Conservation (phyloP, 306 rosid genomes). For the Herpetospermum pedunculosum region DNA sequence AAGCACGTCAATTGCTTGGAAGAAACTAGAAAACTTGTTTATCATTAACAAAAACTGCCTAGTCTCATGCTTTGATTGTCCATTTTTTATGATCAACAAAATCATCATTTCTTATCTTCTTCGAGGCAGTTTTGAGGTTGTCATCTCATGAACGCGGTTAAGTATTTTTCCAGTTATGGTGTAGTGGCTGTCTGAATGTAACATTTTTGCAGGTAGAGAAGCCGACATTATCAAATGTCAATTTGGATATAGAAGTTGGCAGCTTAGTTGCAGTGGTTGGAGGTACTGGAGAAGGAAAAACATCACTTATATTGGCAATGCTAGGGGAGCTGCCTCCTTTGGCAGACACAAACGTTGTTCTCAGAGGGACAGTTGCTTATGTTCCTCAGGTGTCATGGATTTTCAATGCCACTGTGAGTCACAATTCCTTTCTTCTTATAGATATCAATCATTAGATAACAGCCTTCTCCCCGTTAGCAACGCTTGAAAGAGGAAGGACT, state of each 20-base stretch:
- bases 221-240: slow-evolving; percentile 52
- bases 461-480: neutral
- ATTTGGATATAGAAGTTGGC: slow-evolving; percentile 61
- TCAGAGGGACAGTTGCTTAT: slow-evolving; percentile 83
- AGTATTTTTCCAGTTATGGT: neutral
- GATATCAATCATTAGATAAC: neutral
- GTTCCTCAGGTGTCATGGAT: slow-evolving; percentile 98
- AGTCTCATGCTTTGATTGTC: neutral
- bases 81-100: neutral
- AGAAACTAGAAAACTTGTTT: no score
- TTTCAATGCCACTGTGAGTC: slow-evolving; percentile 84
- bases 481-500: neutral
- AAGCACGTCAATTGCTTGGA: no score
- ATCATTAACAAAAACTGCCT: no score
- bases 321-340: slow-evolving; percentile 66
- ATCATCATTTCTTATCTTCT: neutral
- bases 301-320: slow-evolving; percentile 78
- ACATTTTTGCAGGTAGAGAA: slow-evolving; percentile 40
- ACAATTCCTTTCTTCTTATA: neutral
- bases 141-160: neutral
- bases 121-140: neutral
- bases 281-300: slow-evolving; percentile 91
- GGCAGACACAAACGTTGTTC: slow-evolving; percentile 27
- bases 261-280: slow-evolving; percentile 88
- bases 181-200: neutral